Evolutionary conservation across 805 yeast species (phyloP).

Genomic region (Priceomyces fermenticarens): DNA sequence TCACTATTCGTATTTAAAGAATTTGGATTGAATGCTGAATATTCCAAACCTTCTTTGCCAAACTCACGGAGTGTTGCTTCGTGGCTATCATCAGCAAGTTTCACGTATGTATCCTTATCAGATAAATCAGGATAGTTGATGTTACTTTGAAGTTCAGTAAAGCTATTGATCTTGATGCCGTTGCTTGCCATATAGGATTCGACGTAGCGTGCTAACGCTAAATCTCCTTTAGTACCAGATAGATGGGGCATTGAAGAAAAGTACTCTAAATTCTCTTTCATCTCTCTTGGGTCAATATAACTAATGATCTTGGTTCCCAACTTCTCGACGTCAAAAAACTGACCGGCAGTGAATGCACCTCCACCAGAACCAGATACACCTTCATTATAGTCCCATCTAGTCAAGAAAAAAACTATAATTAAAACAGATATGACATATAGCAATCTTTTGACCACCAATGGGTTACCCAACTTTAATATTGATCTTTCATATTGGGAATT

Average conservation of each 20-base stretch:
- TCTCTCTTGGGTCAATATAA: slow-evolving; percentile 48
- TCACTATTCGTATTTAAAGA: slow-evolving; percentile 52
- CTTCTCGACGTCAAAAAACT: slow-evolving; percentile 58
- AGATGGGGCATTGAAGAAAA: slow-evolving; percentile 79
- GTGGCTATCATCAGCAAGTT: slow-evolving; percentile 30
- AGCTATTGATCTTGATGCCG: slow-evolving; percentile 52
- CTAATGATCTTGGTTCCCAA: slow-evolving; percentile 50
- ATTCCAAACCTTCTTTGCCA: slow-evolving; percentile 30
- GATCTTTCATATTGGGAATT: slow-evolving; percentile 51
- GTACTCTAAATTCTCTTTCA: slow-evolving; percentile 69
- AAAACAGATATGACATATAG: slow-evolving; percentile 68
- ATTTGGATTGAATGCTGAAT: slow-evolving; percentile 65
- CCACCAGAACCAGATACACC: slow-evolving; percentile 38
- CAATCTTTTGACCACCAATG: slow-evolving; percentile 75
- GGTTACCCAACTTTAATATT: slow-evolving; percentile 75
- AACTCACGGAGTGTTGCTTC: slow-evolving; percentile 38
- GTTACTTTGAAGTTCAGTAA: slow-evolving; percentile 50
- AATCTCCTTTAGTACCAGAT: slow-evolving; percentile 86
- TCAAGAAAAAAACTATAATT: slow-evolving; percentile 51
- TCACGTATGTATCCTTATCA: slow-evolving; percentile 25
- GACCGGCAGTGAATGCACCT: slow-evolving; percentile 46
- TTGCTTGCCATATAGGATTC: slow-evolving; percentile 55
- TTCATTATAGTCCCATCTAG: slow-evolving; percentile 51
- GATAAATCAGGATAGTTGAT: slow-evolving; percentile 58
- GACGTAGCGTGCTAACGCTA: slow-evolving; percentile 65